Base-by-base conservation (phyloP, 2,329 filamentous ascomycete species). In the Ascochyta viciae-villosae region DNA sequence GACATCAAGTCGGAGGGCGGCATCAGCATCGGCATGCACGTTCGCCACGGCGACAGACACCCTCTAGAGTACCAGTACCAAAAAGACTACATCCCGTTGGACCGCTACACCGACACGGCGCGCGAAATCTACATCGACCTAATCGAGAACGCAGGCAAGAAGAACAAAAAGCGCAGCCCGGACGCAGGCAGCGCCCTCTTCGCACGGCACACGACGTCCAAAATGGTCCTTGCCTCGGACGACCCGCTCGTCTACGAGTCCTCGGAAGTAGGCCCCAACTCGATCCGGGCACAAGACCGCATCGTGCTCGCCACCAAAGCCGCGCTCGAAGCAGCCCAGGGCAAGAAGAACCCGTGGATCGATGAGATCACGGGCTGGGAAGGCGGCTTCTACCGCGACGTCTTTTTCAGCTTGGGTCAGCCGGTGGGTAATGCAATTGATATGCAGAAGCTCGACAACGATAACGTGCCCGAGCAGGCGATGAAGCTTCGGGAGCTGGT, bases 301-400 rank as follows among this genome's bases (percentile, higher is more conserved):
- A 94, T 96, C 71, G 85, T 87, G 22, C 83, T 96, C 6, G 90
- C 90, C 8, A 87, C 85, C 46, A 90, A 90, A 70, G 68, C 73
- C 10, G 72, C 76, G n/a, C 75, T 84, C 44, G 76, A 80, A 60
- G 70, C 73, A 19, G 73, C 74, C 1, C 61, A 63, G 22, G 64
- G 64, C 60, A 63, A 63, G 79, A 66, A 74, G 74, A 61, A 76
- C 70, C 54, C 75, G 64, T 91, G 90, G 71, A 83, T 90, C 33
- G 90, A 92, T 56, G 88, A 92, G 70, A 85, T 87, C 1, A 87
- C 91, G 37, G 92, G 91, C 27, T 96, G 91, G 91, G 91, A 96
- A 73, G 91, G 92, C 16, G 92, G 92, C 1, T 96, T 96, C 80
- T 96, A 89, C 76, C 83, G 85, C 13, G 84, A 86, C 66, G 88